These are phyloP conservation scores for Solanum arcanum DNA, from an alignment of 257 asterid genomes.

Conservation along the genomic window DNA sequence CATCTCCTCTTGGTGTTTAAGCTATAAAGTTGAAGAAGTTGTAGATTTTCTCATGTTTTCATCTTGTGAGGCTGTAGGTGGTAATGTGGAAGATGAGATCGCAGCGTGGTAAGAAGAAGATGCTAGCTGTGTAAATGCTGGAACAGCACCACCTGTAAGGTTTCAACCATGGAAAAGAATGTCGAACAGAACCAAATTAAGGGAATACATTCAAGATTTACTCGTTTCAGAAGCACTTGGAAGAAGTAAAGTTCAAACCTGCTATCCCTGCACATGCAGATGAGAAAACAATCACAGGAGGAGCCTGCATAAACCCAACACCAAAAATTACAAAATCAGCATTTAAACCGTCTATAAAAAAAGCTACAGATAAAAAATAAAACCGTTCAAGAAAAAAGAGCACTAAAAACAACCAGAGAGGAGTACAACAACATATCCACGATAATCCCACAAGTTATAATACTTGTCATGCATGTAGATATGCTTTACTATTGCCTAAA, in stretches of 20 bases:
- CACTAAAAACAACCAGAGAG: neutral
- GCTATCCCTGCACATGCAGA: conserved; percentile 88
- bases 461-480: neutral
- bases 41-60: conserved; percentile 13
- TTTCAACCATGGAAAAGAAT: conserved; percentile 1
- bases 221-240: neutral
- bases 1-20: neutral
- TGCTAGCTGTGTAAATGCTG: conserved; percentile 78
- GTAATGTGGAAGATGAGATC: conserved; percentile 33
- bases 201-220: neutral
- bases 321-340: neutral
- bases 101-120: conserved; percentile 77
- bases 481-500: neutral
- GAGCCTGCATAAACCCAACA: conserved; percentile 50
- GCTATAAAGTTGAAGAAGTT: conserved; percentile 13
- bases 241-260: conserved; percentile 31
- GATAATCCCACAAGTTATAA: neutral
- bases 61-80: conserved; percentile 39
- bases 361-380: neutral
- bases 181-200: neutral
- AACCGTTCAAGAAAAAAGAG: neutral
- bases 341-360: neutral
- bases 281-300: conserved; percentile 80
- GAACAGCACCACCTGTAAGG: conserved; percentile 81
- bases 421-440: neutral